phyloP scores from a whole-genome alignment of 2,329 filamentous ascomycete species.

The Colletotrichum orchidophilum region DNA sequence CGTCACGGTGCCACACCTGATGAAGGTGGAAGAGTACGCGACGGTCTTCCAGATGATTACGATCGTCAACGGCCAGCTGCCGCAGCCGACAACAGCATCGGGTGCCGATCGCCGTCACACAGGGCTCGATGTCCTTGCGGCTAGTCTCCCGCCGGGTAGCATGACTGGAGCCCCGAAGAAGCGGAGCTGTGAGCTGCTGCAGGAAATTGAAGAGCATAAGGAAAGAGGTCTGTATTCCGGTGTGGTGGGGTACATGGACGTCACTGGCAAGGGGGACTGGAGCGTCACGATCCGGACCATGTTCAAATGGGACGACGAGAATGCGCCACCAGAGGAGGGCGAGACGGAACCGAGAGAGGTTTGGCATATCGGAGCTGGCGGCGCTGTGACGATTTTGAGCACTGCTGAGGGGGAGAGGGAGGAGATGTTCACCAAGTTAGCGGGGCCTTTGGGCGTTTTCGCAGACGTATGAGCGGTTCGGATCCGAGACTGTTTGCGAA shows the following conservation, averaged over 20 bases:
- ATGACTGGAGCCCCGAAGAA: constrained; percentile 99
- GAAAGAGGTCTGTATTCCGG: constrained; percentile 86
- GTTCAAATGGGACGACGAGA: constrained; percentile 76
- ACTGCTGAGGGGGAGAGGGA: constrained; percentile 83
- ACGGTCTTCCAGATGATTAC: constrained; percentile 93
- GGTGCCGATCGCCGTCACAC: constrained; percentile 50
- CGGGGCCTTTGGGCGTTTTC: constrained; percentile 64
- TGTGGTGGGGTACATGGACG: constrained; percentile 89
- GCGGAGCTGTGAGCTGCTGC: constrained; percentile 85
- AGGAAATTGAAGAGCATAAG: constrained; percentile 69
- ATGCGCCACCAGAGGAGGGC: constrained; percentile 39
- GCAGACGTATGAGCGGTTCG: constrained; percentile 36
- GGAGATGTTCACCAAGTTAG: constrained; percentile 86
- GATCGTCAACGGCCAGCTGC: constrained; percentile 78
- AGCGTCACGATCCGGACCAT: constrained; percentile 89
- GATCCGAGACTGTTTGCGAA: not conserved
- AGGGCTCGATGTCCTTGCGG: constrained; percentile 79
- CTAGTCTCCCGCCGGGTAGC: constrained; percentile 85
- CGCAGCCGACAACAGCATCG: constrained; percentile 35
- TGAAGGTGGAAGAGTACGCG: constrained; percentile 90
- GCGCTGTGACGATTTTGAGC: constrained; percentile 87
- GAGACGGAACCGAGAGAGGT: constrained; percentile 56
- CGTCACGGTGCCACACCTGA: constrained; percentile 79
- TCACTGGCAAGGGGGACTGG: constrained; percentile 86
- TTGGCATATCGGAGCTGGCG: constrained; percentile 90